These are phyloP conservation scores for Diplocarpon rosae DNA, from an alignment of 2,329 filamentous ascomycete genomes.

Conservation along the genomic window DNA sequence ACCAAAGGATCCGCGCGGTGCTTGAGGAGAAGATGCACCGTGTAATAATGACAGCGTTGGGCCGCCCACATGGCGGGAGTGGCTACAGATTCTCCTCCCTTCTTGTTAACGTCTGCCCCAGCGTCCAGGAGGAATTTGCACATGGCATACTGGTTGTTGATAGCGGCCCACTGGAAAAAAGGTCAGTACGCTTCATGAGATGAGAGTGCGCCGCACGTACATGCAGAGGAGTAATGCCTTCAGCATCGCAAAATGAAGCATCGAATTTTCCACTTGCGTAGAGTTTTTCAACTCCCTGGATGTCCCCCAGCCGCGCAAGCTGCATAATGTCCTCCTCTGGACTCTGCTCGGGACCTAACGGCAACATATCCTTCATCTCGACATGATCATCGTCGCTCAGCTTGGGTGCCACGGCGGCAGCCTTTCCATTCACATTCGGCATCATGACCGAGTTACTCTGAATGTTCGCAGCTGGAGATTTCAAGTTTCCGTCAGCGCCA, in stretches of 20 bases:
- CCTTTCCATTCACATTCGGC: constrained; percentile 45
- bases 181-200: neutral
- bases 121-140: constrained; percentile 85
- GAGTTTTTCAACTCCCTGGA: constrained; percentile 76
- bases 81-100: constrained; percentile 88
- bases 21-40: constrained; percentile 83
- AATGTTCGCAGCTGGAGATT: constrained; percentile 8
- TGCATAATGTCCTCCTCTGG: constrained; percentile 86
- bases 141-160: constrained; percentile 97
- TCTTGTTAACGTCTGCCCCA: constrained; percentile 77
- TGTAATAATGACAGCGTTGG: constrained; percentile 92
- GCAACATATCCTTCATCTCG: constrained; percentile 26
- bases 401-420: constrained; percentile 40
- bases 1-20: constrained; percentile 87
- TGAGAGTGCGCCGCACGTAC: constrained; percentile 39
- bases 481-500: neutral
- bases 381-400: constrained; percentile 34
- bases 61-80: constrained; percentile 96
- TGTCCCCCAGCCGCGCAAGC: constrained; percentile 77
- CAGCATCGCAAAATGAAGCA: constrained; percentile 74
- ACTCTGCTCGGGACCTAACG: constrained; percentile 14
- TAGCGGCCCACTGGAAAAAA: constrained; percentile 75
- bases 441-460: constrained; percentile 27
- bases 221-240: constrained; percentile 92
- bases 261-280: constrained; percentile 75